Evolutionary conservation across 495 filamentous ascomycete species (phyloP).

Genomic region (Penicillium waksmanii): DNA sequence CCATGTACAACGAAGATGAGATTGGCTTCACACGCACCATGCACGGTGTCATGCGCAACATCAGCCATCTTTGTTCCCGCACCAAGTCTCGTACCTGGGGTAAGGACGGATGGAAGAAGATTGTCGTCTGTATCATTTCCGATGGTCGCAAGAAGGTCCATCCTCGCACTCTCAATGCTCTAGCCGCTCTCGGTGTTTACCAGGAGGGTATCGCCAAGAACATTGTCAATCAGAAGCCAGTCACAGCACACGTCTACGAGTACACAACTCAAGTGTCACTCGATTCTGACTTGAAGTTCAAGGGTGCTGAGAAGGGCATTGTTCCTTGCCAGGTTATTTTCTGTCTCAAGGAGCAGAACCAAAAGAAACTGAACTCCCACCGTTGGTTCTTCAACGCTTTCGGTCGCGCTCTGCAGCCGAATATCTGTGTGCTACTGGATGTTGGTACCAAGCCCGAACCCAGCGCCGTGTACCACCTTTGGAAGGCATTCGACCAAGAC

Average conservation of each 20-base stretch:
- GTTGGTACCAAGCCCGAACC: slow-evolving; percentile 89
- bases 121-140: slow-evolving; percentile 94
- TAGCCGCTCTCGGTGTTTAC: slow-evolving; percentile 98
- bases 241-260: slow-evolving; percentile 92
- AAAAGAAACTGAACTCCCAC: slow-evolving; percentile 97
- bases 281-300: slow-evolving; percentile 94
- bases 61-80: slow-evolving; percentile 91
- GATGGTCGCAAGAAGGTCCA: slow-evolving; percentile 96
- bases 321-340: slow-evolving; percentile 99
- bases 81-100: slow-evolving; percentile 95
- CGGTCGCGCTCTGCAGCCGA: slow-evolving; percentile 87
- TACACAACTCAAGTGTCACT: slow-evolving; percentile 98
- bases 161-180: slow-evolving; percentile 88
- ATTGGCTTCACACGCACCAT: slow-evolving; percentile 95
- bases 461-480: slow-evolving; percentile 93
- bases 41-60: slow-evolving; percentile 99
- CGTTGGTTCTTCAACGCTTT: slow-evolving; percentile 99
- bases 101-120: slow-evolving; percentile 98
- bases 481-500: slow-evolving; percentile 98
- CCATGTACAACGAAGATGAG: slow-evolving; percentile 99
- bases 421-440: slow-evolving; percentile 95
- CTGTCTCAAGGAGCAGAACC: slow-evolving; percentile 97
- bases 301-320: slow-evolving; percentile 98
- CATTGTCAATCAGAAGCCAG: slow-evolving; percentile 86
- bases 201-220: slow-evolving; percentile 99